Evolutionary conservation across 2,329 filamentous ascomycete species (phyloP).

Genomic region (Alternaria arborescens): DNA sequence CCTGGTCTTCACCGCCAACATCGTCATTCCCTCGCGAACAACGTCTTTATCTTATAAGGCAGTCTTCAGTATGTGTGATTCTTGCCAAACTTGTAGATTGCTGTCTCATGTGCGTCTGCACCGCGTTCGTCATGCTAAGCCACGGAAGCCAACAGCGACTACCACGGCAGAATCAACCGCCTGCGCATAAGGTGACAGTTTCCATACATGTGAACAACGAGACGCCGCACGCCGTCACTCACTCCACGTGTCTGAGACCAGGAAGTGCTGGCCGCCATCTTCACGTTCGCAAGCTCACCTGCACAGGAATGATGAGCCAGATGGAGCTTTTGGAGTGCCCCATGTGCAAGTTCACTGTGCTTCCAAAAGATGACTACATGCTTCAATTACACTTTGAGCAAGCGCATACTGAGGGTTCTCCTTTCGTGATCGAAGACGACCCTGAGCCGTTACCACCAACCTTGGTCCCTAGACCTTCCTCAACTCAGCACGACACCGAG

Average conservation of each 20-base stretch:
- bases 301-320: slow-evolving; percentile 25
- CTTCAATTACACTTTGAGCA: slow-evolving; percentile 54
- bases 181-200: slow-evolving; percentile 18
- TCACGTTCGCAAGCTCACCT: slow-evolving; percentile 8
- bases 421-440: slow-evolving; percentile 47
- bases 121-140: slow-evolving; percentile 28
- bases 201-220: slow-evolving; percentile 1
- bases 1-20: slow-evolving; percentile 5
- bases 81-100: slow-evolving; percentile 14
- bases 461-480: slow-evolving; percentile 30
- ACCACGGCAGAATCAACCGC: slow-evolving; percentile 14
- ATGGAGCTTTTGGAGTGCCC: slow-evolving; percentile 45
- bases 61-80: slow-evolving; percentile 25
- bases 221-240: not conserved
- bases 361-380: slow-evolving; percentile 41
- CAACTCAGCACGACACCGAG: slow-evolving; percentile 24
- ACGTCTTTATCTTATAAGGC: not conserved
- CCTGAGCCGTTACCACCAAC: slow-evolving; percentile 37
- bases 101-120: slow-evolving; percentile 8
- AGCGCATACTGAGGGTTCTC: slow-evolving; percentile 49
- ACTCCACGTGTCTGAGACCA: not conserved
- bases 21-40: slow-evolving; percentile 3
- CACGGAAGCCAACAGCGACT: slow-evolving; percentile 19
- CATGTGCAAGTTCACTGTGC: slow-evolving; percentile 45
- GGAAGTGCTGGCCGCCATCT: slow-evolving; percentile 7